Conservation (phyloP, 805 yeast species). For the Teunomyces stri region DNA sequence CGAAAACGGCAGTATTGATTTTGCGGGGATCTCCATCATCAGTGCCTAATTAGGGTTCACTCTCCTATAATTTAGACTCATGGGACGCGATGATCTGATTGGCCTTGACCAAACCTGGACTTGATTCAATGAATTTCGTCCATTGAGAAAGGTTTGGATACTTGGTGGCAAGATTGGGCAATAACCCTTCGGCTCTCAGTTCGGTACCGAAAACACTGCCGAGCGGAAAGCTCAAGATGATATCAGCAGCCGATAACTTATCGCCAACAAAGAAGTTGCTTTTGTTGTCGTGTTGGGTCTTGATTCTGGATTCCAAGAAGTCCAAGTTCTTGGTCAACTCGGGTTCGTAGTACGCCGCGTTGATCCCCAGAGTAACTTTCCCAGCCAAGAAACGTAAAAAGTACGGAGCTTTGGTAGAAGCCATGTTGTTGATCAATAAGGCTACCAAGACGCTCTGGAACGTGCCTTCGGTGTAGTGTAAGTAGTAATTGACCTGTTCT, state of each 20-base stretch:
- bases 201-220: constrained; percentile 14
- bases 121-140: constrained; percentile 14
- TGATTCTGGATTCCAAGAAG: constrained; percentile 29
- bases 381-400: constrained; percentile 23
- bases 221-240: constrained; percentile 36
- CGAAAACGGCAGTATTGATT: neutral
- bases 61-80: neutral
- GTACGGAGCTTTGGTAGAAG: constrained; percentile 17
- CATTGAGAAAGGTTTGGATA: constrained; percentile 26
- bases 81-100: constrained; percentile 7
- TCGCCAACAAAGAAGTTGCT: constrained; percentile 30
- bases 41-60: too few relatives aligned
- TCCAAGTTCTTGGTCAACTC: constrained; percentile 23
- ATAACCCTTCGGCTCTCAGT: neutral
- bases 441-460: constrained; percentile 22
- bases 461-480: constrained; percentile 25
- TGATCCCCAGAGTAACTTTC: constrained; percentile 20
- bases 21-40: neutral
- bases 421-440: constrained; percentile 22
- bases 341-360: constrained; percentile 22
- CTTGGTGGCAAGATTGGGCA: neutral
- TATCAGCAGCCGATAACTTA: constrained; percentile 37
- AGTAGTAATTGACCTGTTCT: constrained; percentile 27
- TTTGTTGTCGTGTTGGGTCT: constrained; percentile 19
- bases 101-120: constrained; percentile 15